Evolutionary conservation across 768 basidiomycete species (phyloP).

Genomic region (Exidia glandulosa): DNA sequence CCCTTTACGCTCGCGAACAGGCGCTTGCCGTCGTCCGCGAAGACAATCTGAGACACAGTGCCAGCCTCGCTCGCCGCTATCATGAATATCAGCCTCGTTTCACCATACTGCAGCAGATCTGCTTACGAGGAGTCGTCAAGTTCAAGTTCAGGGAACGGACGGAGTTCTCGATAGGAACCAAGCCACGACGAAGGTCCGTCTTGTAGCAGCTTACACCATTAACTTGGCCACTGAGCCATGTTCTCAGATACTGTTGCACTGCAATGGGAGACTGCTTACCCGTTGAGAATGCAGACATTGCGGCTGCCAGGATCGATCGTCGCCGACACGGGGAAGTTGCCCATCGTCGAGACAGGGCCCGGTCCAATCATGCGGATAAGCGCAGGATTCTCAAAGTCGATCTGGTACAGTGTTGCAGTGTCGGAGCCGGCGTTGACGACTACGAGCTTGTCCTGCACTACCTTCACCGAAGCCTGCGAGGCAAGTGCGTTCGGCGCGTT

Average conservation of each 20-base stretch:
- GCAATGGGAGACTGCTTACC: conserved; percentile 26
- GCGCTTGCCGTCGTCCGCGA: conserved; percentile 33
- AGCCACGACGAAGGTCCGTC: conserved; percentile 30
- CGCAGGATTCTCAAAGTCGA: conserved; percentile 15
- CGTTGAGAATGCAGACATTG: conserved; percentile 30
- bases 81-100: not conserved
- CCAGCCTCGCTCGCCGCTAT: conserved; percentile 33
- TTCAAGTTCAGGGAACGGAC: conserved; percentile 33
- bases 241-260: not conserved
- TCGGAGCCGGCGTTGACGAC: conserved; percentile 11
- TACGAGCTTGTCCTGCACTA: not conserved
- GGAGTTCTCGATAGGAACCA: conserved; percentile 28
- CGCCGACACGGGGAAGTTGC: conserved; percentile 19
- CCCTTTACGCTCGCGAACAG: conserved; percentile 41
- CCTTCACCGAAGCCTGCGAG: not conserved
- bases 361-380: conserved; percentile 12
- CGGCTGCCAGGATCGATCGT: conserved; percentile 24
- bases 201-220: conserved; percentile 14
- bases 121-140: conserved; percentile 33
- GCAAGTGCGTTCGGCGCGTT: not conserved
- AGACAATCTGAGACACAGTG: conserved; percentile 33
- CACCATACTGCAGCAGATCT: not conserved
- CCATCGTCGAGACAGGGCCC: conserved; percentile 11
- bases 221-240: not conserved
- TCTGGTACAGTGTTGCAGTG: conserved; percentile 28